phyloP scores from a whole-genome alignment of 1,284 basidiomycete genomes.

The Cystobasidium slooffiae region DNA sequence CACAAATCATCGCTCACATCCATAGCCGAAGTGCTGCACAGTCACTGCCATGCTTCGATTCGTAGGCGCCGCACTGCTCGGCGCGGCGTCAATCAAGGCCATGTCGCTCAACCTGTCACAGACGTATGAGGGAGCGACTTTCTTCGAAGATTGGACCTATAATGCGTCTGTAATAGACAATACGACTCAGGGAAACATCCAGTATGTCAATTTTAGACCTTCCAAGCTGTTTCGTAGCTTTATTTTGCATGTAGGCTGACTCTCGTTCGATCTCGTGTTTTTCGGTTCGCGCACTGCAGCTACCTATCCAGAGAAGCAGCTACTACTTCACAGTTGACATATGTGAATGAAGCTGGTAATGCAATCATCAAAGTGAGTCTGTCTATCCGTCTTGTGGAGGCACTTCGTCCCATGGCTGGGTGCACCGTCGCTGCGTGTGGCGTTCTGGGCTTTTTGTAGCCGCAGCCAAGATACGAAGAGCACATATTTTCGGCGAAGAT shows the following conservation, averaged over 20 bases:
- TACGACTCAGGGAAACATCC: slow-evolving; percentile 16
- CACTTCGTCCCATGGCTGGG: not conserved
- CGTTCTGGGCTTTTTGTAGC: too few relatives aligned
- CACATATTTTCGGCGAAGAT: too few relatives aligned
- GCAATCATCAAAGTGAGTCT: slow-evolving; percentile 41
- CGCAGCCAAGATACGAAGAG: too few relatives aligned
- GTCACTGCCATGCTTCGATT: not conserved
- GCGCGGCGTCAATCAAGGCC: slow-evolving; percentile 2
- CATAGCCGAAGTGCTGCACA: too few relatives aligned
- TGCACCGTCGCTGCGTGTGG: not conserved
- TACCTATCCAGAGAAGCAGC: slow-evolving; percentile 33
- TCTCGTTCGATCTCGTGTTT: slow-evolving; percentile 14
- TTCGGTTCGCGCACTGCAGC: slow-evolving; percentile 1
- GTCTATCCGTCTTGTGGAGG: too few relatives aligned
- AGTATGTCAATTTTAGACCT: slow-evolving; percentile 9
- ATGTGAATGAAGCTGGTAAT: slow-evolving; percentile 42
- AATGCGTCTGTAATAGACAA: slow-evolving; percentile 38
- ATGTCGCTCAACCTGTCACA: slow-evolving; percentile 36
- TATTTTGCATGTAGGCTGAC: not conserved
- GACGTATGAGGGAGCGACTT: slow-evolving; percentile 30
- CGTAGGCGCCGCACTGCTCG: slow-evolving; percentile 1
- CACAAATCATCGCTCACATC: too few relatives aligned
- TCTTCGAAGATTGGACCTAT: slow-evolving; percentile 37
- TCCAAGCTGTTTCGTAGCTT: not conserved
- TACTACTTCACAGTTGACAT: slow-evolving; percentile 34